phyloP scores from a whole-genome alignment of 139 green algal genomes.

The Ulvella scutata region DNA sequence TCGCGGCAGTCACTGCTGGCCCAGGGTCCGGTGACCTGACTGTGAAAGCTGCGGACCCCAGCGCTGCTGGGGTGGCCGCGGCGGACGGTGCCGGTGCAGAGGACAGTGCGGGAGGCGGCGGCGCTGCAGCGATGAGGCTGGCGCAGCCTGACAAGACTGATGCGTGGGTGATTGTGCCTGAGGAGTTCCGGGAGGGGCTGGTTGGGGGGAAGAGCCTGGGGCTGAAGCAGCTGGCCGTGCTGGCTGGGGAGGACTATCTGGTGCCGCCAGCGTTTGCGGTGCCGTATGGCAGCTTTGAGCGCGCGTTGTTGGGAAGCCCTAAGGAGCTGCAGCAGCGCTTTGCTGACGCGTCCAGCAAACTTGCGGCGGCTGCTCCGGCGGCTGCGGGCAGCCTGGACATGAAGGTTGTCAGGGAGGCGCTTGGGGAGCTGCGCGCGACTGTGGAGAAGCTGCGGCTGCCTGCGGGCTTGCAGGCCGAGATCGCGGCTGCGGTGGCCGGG shows the following conservation, averaged over 20 bases:
- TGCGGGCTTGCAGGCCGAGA: conserved; percentile 16
- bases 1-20: neutral
- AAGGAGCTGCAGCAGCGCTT: no score
- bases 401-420: conserved; percentile 12
- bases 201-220: conserved; percentile 69
- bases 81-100: neutral
- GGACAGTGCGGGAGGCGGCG: neutral
- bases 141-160: conserved; percentile 3
- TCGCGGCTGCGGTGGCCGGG: conserved; percentile 15
- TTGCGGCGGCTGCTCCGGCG: conserved; percentile 16
- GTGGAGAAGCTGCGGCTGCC: conserved; percentile 26
- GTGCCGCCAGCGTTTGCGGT: conserved; percentile 33
- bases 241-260: conserved; percentile 4
- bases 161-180: conserved; percentile 27
- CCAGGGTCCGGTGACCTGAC: conserved; percentile 2
- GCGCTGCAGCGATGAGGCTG: conserved; percentile 10
- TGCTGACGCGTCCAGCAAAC: conserved; percentile 21
- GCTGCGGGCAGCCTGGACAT: neutral
- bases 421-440: conserved; percentile 18
- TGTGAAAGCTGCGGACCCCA: neutral
- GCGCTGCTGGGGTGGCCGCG: conserved; percentile 9
- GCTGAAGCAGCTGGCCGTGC: conserved; percentile 31
- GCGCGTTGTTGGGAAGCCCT: conserved; percentile 23
- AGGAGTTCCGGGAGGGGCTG: conserved; percentile 28
- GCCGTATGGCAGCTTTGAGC: conserved; percentile 76